Evolutionary conservation across 768 basidiomycete species (phyloP).

Genomic region (Mycena leptocephala): DNA sequence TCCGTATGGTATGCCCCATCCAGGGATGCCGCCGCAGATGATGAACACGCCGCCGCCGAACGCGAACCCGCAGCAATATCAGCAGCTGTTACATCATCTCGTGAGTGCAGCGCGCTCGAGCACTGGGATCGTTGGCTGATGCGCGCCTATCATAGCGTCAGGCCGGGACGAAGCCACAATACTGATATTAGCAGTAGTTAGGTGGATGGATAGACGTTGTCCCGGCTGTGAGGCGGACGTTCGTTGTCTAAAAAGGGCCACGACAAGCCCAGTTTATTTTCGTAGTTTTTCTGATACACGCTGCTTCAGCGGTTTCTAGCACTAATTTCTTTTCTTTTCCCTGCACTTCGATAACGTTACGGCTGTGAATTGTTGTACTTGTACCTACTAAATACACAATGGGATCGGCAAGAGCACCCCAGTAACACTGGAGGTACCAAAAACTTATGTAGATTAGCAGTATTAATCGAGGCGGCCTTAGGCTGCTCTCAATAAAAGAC

Average conservation of each 20-base stretch:
- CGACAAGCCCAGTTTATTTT: neutral
- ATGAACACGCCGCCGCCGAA: conserved; percentile 26
- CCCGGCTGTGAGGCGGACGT: neutral
- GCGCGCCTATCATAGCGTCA: neutral
- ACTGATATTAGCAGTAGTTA: neutral
- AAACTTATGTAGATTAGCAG: too few relatives aligned
- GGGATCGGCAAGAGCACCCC: neutral
- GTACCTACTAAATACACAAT: conserved; percentile 6
- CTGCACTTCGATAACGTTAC: neutral
- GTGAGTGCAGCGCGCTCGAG: conserved; percentile 6
- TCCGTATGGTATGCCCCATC: conserved; percentile 45
- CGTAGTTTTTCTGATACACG: neutral
- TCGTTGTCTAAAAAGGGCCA: conserved; percentile 7
- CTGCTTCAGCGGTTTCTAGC: neutral
- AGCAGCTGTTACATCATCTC: conserved; percentile 31
- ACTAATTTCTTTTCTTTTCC: neutral
- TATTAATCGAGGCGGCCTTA: too few relatives aligned
- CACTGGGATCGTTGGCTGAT: neutral
- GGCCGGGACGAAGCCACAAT: neutral
- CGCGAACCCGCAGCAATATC: conserved; percentile 30
- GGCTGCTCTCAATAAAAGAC: too few relatives aligned
- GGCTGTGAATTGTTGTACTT: conserved; percentile 29
- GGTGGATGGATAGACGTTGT: neutral
- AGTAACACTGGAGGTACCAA: too few relatives aligned
- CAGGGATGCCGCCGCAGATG: conserved; percentile 49